Conservation (phyloP, 129 eudicot genomes). For the Arctium lappa region DNA sequence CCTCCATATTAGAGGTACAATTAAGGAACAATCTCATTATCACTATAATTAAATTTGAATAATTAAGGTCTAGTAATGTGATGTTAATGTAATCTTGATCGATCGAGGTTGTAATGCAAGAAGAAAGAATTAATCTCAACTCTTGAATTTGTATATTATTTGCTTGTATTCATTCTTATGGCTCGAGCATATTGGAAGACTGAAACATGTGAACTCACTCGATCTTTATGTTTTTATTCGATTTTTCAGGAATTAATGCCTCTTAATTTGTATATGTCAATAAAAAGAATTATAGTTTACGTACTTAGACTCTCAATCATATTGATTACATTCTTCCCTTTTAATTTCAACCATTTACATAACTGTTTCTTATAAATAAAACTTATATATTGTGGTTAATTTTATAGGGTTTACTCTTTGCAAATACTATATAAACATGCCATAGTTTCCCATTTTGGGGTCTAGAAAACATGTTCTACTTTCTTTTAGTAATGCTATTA, state of each 20-base stretch:
- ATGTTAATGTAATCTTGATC: slow-evolving; percentile 16
- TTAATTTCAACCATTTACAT: background rate
- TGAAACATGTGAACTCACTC: background rate
- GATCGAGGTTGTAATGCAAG: slow-evolving; percentile 15
- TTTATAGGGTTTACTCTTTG: background rate
- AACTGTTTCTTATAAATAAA: background rate
- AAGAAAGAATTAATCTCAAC: background rate
- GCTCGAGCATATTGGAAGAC: background rate
- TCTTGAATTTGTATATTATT: slow-evolving; percentile 17
- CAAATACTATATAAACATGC: background rate
- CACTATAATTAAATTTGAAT: slow-evolving; percentile 14
- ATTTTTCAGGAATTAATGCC: background rate
- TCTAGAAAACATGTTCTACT: background rate
- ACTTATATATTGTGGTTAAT: background rate
- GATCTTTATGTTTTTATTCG: background rate
- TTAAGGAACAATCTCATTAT: background rate
- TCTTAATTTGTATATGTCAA: background rate
- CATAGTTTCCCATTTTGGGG: background rate
- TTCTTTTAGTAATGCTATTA: background rate
- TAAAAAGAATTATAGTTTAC: background rate
- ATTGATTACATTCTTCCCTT: background rate
- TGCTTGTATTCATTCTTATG: slow-evolving; percentile 16
- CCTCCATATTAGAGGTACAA: slow-evolving; percentile 43
- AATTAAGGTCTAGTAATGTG: slow-evolving; percentile 10
- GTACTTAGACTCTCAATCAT: background rate